Evolutionary conservation across 176 grass and related monocot species (phyloP).

Genomic region (Zea mays): DNA sequence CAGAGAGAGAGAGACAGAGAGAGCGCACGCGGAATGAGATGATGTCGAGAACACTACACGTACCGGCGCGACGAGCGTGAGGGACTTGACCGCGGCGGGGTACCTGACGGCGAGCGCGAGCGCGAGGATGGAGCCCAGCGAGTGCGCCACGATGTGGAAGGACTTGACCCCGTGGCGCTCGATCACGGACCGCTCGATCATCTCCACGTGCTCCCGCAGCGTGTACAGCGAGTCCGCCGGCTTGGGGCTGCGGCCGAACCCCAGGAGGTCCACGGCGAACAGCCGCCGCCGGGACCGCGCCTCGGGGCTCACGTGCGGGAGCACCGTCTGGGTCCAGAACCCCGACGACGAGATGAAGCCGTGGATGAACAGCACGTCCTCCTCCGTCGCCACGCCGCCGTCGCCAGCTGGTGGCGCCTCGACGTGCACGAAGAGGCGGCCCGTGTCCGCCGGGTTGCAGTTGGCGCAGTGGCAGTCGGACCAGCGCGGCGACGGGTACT

Average conservation of each 20-base stretch:
- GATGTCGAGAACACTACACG: too few relatives aligned
- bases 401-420: slow-evolving; percentile 36
- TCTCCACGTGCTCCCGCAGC: slow-evolving; percentile 66
- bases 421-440: slow-evolving; percentile 84
- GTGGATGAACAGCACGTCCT: slow-evolving; percentile 80
- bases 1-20: not conserved
- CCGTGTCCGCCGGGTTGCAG: slow-evolving; percentile 69
- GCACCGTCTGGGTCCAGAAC: slow-evolving; percentile 81
- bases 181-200: slow-evolving; percentile 71
- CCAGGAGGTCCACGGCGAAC: slow-evolving; percentile 73
- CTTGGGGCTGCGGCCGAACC: slow-evolving; percentile 76
- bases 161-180: slow-evolving; percentile 48
- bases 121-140: slow-evolving; percentile 65
- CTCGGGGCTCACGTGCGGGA: slow-evolving; percentile 52
- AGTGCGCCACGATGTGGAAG: slow-evolving; percentile 78
- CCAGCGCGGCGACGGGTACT: slow-evolving; percentile 66
- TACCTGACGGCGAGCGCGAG: slow-evolving; percentile 70
- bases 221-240: slow-evolving; percentile 74
- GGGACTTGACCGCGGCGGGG: slow-evolving; percentile 53
- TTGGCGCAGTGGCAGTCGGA: slow-evolving; percentile 89
- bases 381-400: slow-evolving; percentile 20
- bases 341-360: slow-evolving; percentile 76
- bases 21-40: too few relatives aligned
- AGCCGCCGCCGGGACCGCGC: slow-evolving; percentile 46
- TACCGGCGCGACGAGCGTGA: slow-evolving; percentile 68